phyloP scores from a whole-genome alignment of 768 basidiomycete species.

The Podaxis sp. region DNA sequence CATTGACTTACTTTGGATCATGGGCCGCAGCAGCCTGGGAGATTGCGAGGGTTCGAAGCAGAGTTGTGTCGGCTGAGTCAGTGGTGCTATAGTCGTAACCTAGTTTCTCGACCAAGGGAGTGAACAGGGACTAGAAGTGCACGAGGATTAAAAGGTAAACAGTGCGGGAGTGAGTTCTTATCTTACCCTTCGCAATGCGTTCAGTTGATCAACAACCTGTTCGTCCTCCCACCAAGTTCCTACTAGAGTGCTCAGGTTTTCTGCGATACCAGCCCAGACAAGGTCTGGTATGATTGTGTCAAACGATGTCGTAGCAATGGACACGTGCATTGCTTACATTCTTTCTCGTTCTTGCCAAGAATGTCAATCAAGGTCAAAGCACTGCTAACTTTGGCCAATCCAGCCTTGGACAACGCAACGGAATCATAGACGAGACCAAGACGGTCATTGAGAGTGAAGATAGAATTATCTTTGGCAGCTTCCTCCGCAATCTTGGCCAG shows the following conservation, averaged over 20 bases:
- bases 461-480: slow-evolving; percentile 62
- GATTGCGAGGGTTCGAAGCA: slow-evolving; percentile 77
- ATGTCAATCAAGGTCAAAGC: slow-evolving; percentile 71
- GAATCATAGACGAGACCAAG: slow-evolving; percentile 88
- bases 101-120: slow-evolving; percentile 73
- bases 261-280: slow-evolving; percentile 75
- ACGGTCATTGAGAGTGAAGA: slow-evolving; percentile 82
- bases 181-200: slow-evolving; percentile 58
- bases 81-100: slow-evolving; percentile 71
- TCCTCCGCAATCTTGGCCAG: slow-evolving; percentile 77
- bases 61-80: slow-evolving; percentile 68
- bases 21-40: slow-evolving; percentile 38
- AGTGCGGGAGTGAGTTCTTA: slow-evolving; percentile 19
- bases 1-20: slow-evolving; percentile 27
- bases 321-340: slow-evolving; percentile 50
- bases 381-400: slow-evolving; percentile 73
- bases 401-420: slow-evolving; percentile 78
- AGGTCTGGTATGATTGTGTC: slow-evolving; percentile 51
- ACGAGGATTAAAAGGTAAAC: slow-evolving; percentile 8
- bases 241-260: slow-evolving; percentile 52
- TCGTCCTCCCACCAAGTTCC: slow-evolving; percentile 85
- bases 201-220: slow-evolving; percentile 49
- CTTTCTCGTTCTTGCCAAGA: slow-evolving; percentile 66
- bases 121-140: slow-evolving; percentile 53
- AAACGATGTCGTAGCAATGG: neutral